Conservation (phyloP, 768 basidiomycete species). For the Pleurotus giganteus region DNA sequence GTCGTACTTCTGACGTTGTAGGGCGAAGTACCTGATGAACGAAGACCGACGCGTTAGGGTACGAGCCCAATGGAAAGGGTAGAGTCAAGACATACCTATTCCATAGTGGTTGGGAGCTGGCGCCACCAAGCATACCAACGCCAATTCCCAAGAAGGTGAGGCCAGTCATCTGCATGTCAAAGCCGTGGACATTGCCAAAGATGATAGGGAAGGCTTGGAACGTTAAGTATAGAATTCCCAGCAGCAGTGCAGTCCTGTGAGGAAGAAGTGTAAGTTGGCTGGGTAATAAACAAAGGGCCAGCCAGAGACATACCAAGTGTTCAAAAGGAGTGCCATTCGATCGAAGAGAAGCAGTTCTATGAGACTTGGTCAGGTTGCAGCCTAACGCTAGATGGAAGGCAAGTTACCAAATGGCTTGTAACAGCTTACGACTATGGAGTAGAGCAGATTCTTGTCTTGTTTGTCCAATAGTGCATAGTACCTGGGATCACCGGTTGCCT, state of each 20-base stretch:
- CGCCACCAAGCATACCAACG: constrained; percentile 49
- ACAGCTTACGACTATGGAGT: constrained; percentile 55
- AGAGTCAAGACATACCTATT: constrained; percentile 52
- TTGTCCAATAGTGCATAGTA: constrained; percentile 64
- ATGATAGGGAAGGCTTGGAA: constrained; percentile 62
- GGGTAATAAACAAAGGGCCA: constrained; percentile 38
- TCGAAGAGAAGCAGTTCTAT: constrained; percentile 63
- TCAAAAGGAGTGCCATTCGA: constrained; percentile 70
- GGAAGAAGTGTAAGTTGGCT: constrained; percentile 36
- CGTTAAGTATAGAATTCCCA: constrained; percentile 61
- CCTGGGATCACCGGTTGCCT: constrained; percentile 47
- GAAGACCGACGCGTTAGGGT: background rate
- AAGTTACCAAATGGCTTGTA: constrained; percentile 70
- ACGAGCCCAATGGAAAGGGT: background rate
- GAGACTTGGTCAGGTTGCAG: background rate
- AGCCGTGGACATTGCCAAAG: constrained; percentile 45
- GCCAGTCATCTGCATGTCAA: constrained; percentile 50
- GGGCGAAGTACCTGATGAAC: constrained; percentile 31
- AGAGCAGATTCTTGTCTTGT: constrained; percentile 38
- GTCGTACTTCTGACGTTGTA: constrained; percentile 34
- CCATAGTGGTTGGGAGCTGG: constrained; percentile 54
- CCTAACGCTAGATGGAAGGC: background rate
- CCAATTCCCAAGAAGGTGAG: constrained; percentile 63
- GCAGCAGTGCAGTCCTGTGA: constrained; percentile 54
- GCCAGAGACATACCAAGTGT: constrained; percentile 59